Evolutionary conservation across 805 yeast species (phyloP), one percentile per base, ranked within the genome.

Genomic region (Ogataea pilisensis): DNA sequence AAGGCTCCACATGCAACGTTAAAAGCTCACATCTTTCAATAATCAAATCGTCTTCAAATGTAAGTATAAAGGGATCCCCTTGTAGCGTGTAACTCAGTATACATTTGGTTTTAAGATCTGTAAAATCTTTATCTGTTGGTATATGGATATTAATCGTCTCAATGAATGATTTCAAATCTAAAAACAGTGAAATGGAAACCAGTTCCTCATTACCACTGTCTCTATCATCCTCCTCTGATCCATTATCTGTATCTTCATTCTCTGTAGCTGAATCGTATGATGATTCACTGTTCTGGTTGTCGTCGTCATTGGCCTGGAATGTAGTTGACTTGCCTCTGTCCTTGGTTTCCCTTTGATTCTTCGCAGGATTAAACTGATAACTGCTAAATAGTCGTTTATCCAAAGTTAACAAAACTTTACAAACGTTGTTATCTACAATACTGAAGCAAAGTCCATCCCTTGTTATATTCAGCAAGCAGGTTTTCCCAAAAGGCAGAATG

Each of bases 21-120:
- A 70, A 59, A 37, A 82, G 66, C 45, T 77, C 81, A 44, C 84
- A 81, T 31, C 71, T 60, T 46, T 82, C 85, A 42, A 80, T 68
- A 43, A 73, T 62, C 1, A 62, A 55, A 38, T 77, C 82, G 49
- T 77, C 80, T 37, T 58, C 65, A 58, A 78, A 80, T 3, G 73
- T 69, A 17, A 82, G 44, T 0, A 73, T 65, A 49, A 82, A 77
- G 0, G 82, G 82, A 8, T 68, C 54, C 0, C 81, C 82, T 7
- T 63, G 54, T 0, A 76, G 75, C 34, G 66, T 59, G 50, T 73
- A 75, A 17, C 73, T 67, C 41, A 80, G 44, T 7, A 79, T 71
- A 47, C 81, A 76, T 42, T 72, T 75, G 1, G 70, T 55, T 25
- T 45, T 46, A 11, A 37, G 17, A n/a, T 55, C 58, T 7, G 39